Base-by-base conservation (phyloP, 352 stramenopile species). In the Phytopythium ostracodes region DNA sequence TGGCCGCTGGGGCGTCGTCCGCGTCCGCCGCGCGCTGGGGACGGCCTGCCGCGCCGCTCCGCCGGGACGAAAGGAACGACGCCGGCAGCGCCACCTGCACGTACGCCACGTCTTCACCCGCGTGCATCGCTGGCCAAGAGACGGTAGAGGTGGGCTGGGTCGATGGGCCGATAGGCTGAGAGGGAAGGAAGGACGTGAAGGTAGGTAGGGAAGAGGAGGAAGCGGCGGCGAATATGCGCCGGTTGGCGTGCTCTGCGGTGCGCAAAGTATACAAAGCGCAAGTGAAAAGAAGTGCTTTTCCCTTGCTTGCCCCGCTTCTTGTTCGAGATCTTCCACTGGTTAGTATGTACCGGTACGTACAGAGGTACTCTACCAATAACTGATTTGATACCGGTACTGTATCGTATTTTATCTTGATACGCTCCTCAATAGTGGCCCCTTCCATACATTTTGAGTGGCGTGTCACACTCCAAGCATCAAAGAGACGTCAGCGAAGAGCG, bases 61-160 rank as follows among this genome's bases (percentile, higher is more conserved):
- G 33, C 33, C 33, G 3, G 6, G 33, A 38, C 3, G 33, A 38
- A 38, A 38, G 33, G 33, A 15, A 38, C 33, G 33, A 38, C 36
- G 52, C 31, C 3, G 62, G 44, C 14, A 64, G 52, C 12, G 51
- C 59, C 44, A 77, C 57, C 64, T 64, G 46, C 59, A 79, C 64
- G 36, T 71, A 73, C 53, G 66, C 46, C 0, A 79, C 72, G 31
- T 72, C 62, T 35, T 43, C 35, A 9, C 47, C 56, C 27, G 54
- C 47, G n/a, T 14, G n/a, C 51, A 40, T 57, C 18, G 27, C 51
- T 11, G 6, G 49, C 9, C 49, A 24, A 25, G 49, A 33, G 29
- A 8, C 29, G 7, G 29, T 33, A 33, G 29, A 33, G 29, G 7
- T 33, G 29, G 29, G n/a, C n/a, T 35, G 18, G 2, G 11, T 55